Evolutionary conservation across 768 basidiomycete species (phyloP).

Genomic region (Boletus rubropictus): DNA sequence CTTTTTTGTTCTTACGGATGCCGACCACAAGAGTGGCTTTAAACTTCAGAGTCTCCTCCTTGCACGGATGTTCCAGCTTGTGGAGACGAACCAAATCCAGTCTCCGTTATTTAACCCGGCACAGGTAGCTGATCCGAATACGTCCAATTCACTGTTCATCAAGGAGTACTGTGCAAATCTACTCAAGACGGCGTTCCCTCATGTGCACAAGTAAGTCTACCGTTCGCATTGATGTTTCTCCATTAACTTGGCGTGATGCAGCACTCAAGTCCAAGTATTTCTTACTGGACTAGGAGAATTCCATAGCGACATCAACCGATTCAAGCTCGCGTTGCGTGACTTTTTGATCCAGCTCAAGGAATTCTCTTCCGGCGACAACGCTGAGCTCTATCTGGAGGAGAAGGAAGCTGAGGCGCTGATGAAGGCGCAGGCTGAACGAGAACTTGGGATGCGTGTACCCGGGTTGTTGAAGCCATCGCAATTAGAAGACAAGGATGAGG

Average conservation of each 20-base stretch:
- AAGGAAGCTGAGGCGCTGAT: conserved; percentile 80
- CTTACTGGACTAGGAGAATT: conserved; percentile 62
- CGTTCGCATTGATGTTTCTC: not conserved
- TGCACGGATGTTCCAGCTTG: conserved; percentile 88
- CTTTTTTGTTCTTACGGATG: conserved; percentile 95
- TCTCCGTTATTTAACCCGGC: conserved; percentile 82
- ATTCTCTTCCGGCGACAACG: conserved; percentile 86
- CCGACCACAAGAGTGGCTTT: conserved; percentile 98
- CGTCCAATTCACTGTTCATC: conserved; percentile 76
- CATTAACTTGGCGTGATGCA: conserved; percentile 26
- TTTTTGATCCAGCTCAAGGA: conserved; percentile 98
- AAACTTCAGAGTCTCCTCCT: conserved; percentile 92
- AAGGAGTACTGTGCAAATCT: conserved; percentile 83
- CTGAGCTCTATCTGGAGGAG: conserved; percentile 90
- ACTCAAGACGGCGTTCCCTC: conserved; percentile 85
- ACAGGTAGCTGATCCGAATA: conserved; percentile 59
- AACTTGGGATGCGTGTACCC: conserved; percentile 90
- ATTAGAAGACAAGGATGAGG: conserved; percentile 89
- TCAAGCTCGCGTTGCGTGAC: conserved; percentile 92
- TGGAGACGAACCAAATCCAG: conserved; percentile 73
- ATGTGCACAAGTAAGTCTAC: conserved; percentile 70
- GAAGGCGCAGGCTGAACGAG: conserved; percentile 78
- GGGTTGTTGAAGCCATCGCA: conserved; percentile 96
- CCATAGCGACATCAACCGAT: conserved; percentile 77
- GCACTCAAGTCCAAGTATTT: conserved; percentile 69